Conservation (phyloP, 2,329 filamentous ascomycete genomes). For the Aspergillus sp. region DNA sequence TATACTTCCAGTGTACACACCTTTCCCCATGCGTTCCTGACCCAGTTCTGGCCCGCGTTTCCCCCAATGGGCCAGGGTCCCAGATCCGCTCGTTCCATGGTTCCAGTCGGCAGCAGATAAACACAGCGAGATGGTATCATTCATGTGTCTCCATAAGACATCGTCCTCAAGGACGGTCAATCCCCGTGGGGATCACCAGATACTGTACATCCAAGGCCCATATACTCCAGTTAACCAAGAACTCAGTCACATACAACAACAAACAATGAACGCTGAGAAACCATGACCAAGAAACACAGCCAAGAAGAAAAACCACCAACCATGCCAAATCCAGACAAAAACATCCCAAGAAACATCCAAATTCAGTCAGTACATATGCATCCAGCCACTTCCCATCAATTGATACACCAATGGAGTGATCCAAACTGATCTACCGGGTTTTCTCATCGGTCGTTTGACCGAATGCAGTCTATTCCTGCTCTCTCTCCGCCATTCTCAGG, state of each 20-base stretch:
- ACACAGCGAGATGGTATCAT: background rate
- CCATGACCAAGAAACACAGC: background rate
- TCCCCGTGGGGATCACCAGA: background rate
- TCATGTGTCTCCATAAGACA: conserved; percentile 1
- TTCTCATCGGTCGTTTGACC: background rate
- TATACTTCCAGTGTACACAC: too few species aligned
- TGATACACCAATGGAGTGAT: conserved; percentile 1
- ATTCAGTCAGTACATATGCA: too few species aligned
- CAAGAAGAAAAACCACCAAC: background rate
- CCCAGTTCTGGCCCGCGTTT: background rate
- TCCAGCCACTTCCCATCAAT: background rate
- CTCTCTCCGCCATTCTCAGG: conserved; percentile 12
- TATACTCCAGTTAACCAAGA: too few species aligned
- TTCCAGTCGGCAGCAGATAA: background rate
- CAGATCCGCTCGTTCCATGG: conserved; percentile 7
- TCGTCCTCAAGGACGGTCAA: background rate
- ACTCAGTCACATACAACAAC: background rate
- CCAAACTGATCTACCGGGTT: background rate
- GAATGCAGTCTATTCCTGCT: conserved; percentile 11
- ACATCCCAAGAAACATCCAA: background rate
- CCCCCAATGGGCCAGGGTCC: background rate
- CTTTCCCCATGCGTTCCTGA: too few species aligned
- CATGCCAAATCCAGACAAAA: background rate
- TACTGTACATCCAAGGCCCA: conserved; percentile 7
- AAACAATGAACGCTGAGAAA: background rate